Percentiles rank a stretch among this genome's conserved stretches.
Evolutionary conservation across 371 early-diverging fungal genomes (phyloP).

Genomic region (Umbelopsis sp.): DNA sequence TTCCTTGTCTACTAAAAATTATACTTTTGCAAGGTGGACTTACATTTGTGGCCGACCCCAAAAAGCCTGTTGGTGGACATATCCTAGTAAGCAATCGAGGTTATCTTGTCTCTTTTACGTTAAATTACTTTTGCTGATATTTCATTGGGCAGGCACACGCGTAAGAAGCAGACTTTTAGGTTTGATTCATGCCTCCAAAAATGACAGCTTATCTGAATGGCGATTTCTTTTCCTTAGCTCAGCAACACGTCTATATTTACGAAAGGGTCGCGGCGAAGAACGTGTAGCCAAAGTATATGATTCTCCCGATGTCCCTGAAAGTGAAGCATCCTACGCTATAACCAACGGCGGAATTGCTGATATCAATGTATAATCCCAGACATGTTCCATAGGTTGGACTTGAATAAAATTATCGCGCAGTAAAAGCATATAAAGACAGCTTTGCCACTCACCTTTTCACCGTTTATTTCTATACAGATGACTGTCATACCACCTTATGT

Average conservation of each 20-base stretch:
- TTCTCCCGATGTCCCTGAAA: constrained; percentile 85
- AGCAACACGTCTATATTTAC: constrained; percentile 64
- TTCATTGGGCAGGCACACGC: not conserved
- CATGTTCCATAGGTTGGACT: not conserved
- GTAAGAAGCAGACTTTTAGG: constrained; percentile 12
- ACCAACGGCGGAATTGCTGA: constrained; percentile 41
- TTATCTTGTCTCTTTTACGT: not conserved
- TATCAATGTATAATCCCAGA: constrained; percentile 1
- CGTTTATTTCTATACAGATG: not conserved
- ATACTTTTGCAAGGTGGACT: constrained; percentile 37
- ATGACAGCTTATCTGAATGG: not conserved
- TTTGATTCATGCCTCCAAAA: not conserved
- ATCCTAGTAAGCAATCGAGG: constrained; percentile 45
- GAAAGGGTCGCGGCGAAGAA: constrained; percentile 88
- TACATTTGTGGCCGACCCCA: constrained; percentile 85
- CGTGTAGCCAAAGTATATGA: constrained; percentile 91
- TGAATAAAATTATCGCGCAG: constrained; percentile 27
- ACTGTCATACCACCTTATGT: constrained; percentile 6
- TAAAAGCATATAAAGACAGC: constrained; percentile 28
- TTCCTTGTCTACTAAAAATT: not conserved
- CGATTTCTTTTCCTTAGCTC: constrained; percentile 1
- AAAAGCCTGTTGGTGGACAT: constrained; percentile 87
- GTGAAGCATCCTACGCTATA: constrained; percentile 66
- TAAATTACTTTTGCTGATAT: not conserved
- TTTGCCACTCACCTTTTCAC: not conserved